Base-by-base conservation (phyloP, 306 rosid species). In the Quercus berberidifolia region DNA sequence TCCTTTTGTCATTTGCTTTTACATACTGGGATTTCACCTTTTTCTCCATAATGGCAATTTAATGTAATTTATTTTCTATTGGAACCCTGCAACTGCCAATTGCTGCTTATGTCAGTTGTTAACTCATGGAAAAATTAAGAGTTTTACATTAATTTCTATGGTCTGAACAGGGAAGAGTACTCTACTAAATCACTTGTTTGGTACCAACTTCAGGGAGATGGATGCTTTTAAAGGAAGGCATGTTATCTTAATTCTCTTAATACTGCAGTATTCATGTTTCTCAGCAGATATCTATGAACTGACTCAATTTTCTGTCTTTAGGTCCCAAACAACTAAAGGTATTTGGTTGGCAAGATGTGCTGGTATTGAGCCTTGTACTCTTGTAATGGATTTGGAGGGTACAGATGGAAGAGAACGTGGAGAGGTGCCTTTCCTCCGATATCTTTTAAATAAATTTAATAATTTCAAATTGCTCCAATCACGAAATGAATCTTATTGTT, bases 321-420 rank as follows among this genome's bases (percentile, higher is more conserved):
- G 99, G 92, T 90, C 98, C 82, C 99, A 96, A 88, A 96, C 99
- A 70, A 96, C 99, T 30, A 96, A 96, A 86, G 99, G 99, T 85
- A 93, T 96, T 73, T 96, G 99, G 99, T 84, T 91, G 84, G 99
- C 99, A 74, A 89, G 71, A 77, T 93, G 99, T 80, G 82, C 83
- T 17, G 99, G 96, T 80, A 93, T 96, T 54, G 98, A 93, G 80
- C 99, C 99, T 72, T 91, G 91, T 78, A 96, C 99, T 17, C 81
- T 96, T 83, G 99, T 91, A 69, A 93, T 96, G 99, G 99, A 96
- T 87, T 88, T 96, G 85, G 99, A 93, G 90, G 99, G 99, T 76
- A 93, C 99, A 23, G 99, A 96, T 87, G 99, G 99, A 84, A 89
- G 99, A 85, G 99, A 96, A 84, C 93, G 99, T n/a, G 99, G 99